Conservation (phyloP, 805 yeast genomes). For the Candida schatavii region DNA sequence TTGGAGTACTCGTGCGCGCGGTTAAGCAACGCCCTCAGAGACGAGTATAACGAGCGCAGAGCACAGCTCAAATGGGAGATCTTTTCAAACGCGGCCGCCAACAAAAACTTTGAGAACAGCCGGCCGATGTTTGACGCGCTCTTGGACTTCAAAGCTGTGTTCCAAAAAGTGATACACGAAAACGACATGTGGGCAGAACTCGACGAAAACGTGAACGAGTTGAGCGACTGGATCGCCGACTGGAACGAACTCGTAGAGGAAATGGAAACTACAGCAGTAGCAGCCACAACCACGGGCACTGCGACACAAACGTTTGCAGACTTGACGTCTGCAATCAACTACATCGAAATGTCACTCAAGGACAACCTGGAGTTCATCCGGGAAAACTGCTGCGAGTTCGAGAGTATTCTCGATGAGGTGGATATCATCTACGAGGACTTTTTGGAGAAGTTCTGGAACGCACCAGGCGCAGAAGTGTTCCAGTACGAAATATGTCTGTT, state of each 20-base stretch:
- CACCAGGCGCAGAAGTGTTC: constrained; percentile 6
- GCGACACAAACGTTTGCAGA: background rate
- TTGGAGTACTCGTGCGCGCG: constrained; percentile 4
- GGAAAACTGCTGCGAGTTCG: constrained; percentile 9
- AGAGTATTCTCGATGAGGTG: constrained; percentile 8
- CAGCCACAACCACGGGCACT: background rate
- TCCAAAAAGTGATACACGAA: constrained; percentile 6
- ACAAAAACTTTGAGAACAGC: constrained; percentile 13
- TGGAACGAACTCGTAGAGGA: constrained; percentile 5
- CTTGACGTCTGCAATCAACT: background rate
- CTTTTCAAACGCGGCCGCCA: constrained; percentile 8
- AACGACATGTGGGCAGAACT: constrained; percentile 2
- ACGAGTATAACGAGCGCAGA: constrained; percentile 7
- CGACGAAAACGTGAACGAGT: constrained; percentile 5
- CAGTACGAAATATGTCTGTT: constrained; percentile 14
- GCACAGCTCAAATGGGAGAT: constrained; percentile 9
- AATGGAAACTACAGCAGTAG: constrained; percentile 3
- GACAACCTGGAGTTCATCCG: constrained; percentile 8
- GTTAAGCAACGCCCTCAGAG: constrained; percentile 7
- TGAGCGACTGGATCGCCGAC: constrained; percentile 10
- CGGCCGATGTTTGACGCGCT: constrained; percentile 14
- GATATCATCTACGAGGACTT: constrained; percentile 11
- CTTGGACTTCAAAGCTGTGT: constrained; percentile 7
- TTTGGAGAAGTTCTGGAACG: constrained; percentile 5
- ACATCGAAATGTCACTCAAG: constrained; percentile 8